These are phyloP conservation scores for Beauveria brongniartii DNA, from an alignment of 2,329 filamentous ascomycete species.

Conservation along the genomic window DNA sequence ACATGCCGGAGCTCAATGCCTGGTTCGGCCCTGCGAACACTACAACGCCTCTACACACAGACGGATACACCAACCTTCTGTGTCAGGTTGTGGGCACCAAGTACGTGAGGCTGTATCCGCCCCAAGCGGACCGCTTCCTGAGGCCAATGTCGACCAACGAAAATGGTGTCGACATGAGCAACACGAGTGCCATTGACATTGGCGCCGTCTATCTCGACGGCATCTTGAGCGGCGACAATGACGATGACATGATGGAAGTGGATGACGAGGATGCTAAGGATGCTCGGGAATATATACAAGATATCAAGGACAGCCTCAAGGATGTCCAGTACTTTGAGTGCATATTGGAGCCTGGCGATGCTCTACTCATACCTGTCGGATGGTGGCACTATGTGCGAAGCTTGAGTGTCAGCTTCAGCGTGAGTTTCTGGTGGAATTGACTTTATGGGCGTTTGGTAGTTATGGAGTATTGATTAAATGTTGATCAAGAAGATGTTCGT, in stretches of 20 bases:
- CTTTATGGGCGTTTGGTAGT: background rate
- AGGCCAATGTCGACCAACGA: slow-evolving; percentile 51
- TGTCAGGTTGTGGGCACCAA: slow-evolving; percentile 85
- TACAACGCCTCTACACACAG: slow-evolving; percentile 87
- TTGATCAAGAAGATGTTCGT: background rate
- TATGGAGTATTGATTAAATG: background rate
- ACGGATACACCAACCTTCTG: slow-evolving; percentile 88
- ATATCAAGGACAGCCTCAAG: slow-evolving; percentile 41
- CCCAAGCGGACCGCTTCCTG: slow-evolving; percentile 48
- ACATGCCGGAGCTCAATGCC: slow-evolving; percentile 68
- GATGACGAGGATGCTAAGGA: slow-evolving; percentile 17
- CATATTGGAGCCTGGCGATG: slow-evolving; percentile 73
- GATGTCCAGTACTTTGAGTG: slow-evolving; percentile 57
- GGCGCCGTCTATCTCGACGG: slow-evolving; percentile 46
- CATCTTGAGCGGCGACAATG: slow-evolving; percentile 40
- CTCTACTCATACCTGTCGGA: slow-evolving; percentile 80
- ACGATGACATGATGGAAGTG: slow-evolving; percentile 19
- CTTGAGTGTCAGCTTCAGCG: slow-evolving; percentile 79
- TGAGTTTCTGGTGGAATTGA: slow-evolving; percentile 92
- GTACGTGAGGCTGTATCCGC: slow-evolving; percentile 83
- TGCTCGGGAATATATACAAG: slow-evolving; percentile 19
- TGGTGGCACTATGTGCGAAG: slow-evolving; percentile 98
- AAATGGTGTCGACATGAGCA: slow-evolving; percentile 79
- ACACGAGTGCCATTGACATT: slow-evolving; percentile 76
- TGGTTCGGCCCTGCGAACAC: slow-evolving; percentile 89